Conservation (phyloP, 371 early-diverging fungal genomes). For the Mortierella sp. region DNA sequence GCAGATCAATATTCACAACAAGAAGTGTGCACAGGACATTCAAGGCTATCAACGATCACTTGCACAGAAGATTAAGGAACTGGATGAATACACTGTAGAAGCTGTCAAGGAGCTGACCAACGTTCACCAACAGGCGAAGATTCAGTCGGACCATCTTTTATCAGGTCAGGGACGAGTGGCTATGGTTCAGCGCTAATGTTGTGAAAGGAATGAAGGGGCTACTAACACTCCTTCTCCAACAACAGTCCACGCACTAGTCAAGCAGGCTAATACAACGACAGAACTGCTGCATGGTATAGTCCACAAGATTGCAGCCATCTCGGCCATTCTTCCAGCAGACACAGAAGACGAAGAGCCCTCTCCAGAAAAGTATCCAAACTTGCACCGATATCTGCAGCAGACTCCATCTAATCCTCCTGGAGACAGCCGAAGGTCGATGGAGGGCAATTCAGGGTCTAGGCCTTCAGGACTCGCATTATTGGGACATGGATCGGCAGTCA, state of each 20-base stretch:
- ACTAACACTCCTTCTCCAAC: not conserved
- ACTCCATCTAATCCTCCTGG: not conserved
- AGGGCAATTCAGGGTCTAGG: not conserved
- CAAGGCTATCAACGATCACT: conserved; percentile 33
- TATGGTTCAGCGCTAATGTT: too few relatives aligned
- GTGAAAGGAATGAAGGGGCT: not conserved
- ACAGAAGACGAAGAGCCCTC: conserved; percentile 7
- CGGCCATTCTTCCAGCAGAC: conserved; percentile 12
- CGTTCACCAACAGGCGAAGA: conserved; percentile 34
- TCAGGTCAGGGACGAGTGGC: conserved; percentile 25
- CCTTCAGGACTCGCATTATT: conserved; percentile 31
- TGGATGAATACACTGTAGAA: conserved; percentile 24
- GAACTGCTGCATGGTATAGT: conserved; percentile 28
- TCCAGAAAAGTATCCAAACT: conserved; percentile 15
- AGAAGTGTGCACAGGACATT: conserved; percentile 35
- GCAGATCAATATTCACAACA: conserved; percentile 36
- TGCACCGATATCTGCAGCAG: conserved; percentile 21
- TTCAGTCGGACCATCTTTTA: conserved; percentile 27
- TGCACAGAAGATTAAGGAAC: conserved; percentile 17
- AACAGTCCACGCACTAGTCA: conserved; percentile 34
- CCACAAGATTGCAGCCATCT: conserved; percentile 21
- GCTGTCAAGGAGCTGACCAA: conserved; percentile 29
- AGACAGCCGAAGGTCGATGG: not conserved
- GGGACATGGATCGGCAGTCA: conserved; percentile 13
- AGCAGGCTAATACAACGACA: conserved; percentile 31